Evolutionary conservation across 306 rosid genomes (phyloP).

Genomic region (Cicer bijugum): DNA sequence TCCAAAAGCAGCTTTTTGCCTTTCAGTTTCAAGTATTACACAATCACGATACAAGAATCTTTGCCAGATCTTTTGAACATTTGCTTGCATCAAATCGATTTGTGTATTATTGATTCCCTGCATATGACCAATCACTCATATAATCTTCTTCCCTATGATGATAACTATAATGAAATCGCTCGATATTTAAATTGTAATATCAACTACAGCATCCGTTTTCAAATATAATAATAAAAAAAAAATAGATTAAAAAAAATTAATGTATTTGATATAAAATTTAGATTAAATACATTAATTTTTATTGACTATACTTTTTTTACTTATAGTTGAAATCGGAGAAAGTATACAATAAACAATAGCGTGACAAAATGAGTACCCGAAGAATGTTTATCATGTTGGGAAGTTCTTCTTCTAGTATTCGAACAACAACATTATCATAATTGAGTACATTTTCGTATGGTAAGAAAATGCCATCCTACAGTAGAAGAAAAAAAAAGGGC

Average conservation of each 20-base stretch:
- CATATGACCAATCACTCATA: constrained; percentile 44
- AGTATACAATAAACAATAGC: neutral
- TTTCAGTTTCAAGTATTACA: constrained; percentile 84
- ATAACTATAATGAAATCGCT: neutral
- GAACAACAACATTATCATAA: constrained; percentile 85
- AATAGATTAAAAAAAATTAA: too few species aligned
- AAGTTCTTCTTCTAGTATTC: constrained; percentile 74
- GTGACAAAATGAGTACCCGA: constrained; percentile 49
- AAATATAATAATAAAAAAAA: too few species aligned
- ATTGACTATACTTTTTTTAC: too few species aligned
- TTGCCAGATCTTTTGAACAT: constrained; percentile 80
- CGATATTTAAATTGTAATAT: constrained; percentile 25
- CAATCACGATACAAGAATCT: constrained; percentile 83
- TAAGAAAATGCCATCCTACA: constrained; percentile 86
- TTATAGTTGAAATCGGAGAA: too few species aligned
- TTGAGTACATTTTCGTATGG: constrained; percentile 91
- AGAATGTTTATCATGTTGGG: constrained; percentile 77
- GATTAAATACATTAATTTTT: neutral
- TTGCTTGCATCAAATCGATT: constrained; percentile 68
- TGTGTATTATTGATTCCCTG: constrained; percentile 77
- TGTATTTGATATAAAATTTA: neutral
- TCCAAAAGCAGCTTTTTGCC: constrained; percentile 65
- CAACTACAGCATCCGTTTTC: neutral
- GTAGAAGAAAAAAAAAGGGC: constrained; percentile 35
- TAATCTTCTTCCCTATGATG: constrained; percentile 23